Base-by-base conservation (phyloP, 2,329 filamentous ascomycete species). In the Talaromyces sp. region DNA sequence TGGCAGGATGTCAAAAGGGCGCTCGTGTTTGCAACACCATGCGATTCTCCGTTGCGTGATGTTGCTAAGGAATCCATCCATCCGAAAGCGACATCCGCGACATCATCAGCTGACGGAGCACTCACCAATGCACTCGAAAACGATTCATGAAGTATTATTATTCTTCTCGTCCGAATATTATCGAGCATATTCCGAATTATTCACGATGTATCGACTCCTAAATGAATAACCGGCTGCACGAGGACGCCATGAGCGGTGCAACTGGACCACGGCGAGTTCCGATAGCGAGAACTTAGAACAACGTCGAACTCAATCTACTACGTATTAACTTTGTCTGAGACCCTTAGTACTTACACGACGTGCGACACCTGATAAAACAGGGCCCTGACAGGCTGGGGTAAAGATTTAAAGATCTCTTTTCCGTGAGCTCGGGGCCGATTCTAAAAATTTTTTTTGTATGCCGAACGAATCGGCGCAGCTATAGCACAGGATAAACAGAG, bases 81-180 rank as follows among this genome's bases (percentile, higher is more conserved):
- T 61, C 58, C 58, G 58, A 58, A 61, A 61, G 8, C 58, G 25
- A 34, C 58, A 22, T 49, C 27, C 43, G n/a, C n/a, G n/a, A n/a
- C n/a, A n/a, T n/a, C n/a, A 49, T 51, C 59, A 51, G 15, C 29
- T 61, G 29, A 61, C 31, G n/a, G 29, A n/a, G 5, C 6, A 51
- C n/a, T 10, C 45, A 15, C 45, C 2, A 25, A 60, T 22, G 25
- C 4, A 58, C 54, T 58, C n/a, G 7, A 25, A 38, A 58, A 15
- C 11, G 31, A 22, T 22, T 29, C 47, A 51, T 6, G 47, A 49
- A 25, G 22, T 38, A 34, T 15, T 58, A 38, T 58, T 15, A 17
- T 17, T 58, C 3, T 5, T 58, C 31, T 58, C 54, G 31, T 58
- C 54, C 54, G 54, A 58, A 58, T 58, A 58, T 38, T 36, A 58